Base-by-base conservation (phyloP, 1,139 yeast genomes). In the Candida sp. region DNA sequence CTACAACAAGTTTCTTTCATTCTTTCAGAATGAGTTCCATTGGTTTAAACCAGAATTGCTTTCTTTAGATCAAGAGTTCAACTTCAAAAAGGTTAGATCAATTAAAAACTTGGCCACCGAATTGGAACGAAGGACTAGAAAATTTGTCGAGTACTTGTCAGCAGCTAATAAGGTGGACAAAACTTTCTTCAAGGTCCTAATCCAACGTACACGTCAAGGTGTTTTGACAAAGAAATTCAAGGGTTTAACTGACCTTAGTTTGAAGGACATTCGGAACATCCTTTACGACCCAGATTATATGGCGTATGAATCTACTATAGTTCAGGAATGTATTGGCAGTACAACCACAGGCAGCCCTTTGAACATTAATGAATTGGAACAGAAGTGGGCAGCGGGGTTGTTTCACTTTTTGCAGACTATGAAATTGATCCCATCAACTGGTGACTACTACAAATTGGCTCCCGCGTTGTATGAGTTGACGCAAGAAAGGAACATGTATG, bases 1-100 rank as follows among this genome's bases (percentile, higher is more conserved):
- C n/a, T 33, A 46, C n/a, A 5, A 7, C 4, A 8, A 17, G 2
- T 51, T 50, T n/a, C 43, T 42, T 45, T 56, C 67, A 30, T 60
- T 59, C 33, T 63, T 62, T 49, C 70, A 64, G 50, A 44, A 55
- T 3, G 56, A 61, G 1, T n/a, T n/a, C n/a, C n/a, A n/a, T n/a
- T n/a, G n/a, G n/a, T n/a, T n/a, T n/a, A n/a, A n/a, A n/a, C n/a
- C n/a, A n/a, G 78, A 74, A 50, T 58, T 73, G 39, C 44, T 46
- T 1, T 56, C 63, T 1, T 61, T 74, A 47, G 48, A 62, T 25
- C 53, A 57, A 17, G 69, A 66, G 47, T 60, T 67, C 47, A 62
- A 65, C 47, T 67, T 70, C 30, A 48, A 48, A 3, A 48, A 28
- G 22, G 46, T 58, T 12, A n/a, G 41, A 7, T 46, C 60, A 5